Conservation (phyloP, 768 basidiomycete genomes). For the Pholiota microspora region DNA sequence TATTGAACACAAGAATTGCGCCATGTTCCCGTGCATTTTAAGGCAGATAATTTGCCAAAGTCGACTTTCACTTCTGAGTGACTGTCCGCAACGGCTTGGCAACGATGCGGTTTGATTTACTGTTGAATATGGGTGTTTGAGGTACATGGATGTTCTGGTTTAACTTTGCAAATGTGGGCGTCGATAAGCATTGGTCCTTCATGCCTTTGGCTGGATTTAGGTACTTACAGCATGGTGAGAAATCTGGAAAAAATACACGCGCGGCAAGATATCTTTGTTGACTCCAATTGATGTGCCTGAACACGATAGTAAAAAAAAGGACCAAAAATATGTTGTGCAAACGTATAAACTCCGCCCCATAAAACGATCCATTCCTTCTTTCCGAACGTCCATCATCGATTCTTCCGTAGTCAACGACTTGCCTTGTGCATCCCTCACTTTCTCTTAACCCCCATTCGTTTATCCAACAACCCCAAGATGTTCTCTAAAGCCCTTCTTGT, state of each 20-base stretch:
- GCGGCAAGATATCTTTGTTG: background rate
- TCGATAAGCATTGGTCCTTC: too few species aligned
- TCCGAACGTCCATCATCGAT: constrained; percentile 20
- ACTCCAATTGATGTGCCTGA: constrained; percentile 3
- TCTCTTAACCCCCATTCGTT: constrained; percentile 40
- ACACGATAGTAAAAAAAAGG: constrained; percentile 1
- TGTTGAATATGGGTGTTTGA: too few species aligned
- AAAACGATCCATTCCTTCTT: constrained; percentile 12
- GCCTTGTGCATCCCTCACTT: constrained; percentile 26
- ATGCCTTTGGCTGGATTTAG: too few species aligned
- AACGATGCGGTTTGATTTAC: too few species aligned
- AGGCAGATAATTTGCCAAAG: too few species aligned
- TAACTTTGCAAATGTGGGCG: too few species aligned
- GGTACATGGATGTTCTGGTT: too few species aligned
- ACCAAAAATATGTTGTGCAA: constrained; percentile 6
- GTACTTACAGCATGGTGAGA: background rate
- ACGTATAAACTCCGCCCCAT: constrained; percentile 16
- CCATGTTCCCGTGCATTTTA: too few species aligned
- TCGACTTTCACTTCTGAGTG: too few species aligned
- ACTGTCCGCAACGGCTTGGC: too few species aligned
- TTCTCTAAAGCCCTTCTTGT: constrained; percentile 46
- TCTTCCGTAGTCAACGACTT: constrained; percentile 17
- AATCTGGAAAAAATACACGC: background rate
- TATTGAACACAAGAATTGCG: too few species aligned
- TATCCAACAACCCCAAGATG: constrained; percentile 36